phyloP scores from a whole-genome alignment of 2,329 filamentous ascomycete genomes.

The Penicillium sp. region DNA sequence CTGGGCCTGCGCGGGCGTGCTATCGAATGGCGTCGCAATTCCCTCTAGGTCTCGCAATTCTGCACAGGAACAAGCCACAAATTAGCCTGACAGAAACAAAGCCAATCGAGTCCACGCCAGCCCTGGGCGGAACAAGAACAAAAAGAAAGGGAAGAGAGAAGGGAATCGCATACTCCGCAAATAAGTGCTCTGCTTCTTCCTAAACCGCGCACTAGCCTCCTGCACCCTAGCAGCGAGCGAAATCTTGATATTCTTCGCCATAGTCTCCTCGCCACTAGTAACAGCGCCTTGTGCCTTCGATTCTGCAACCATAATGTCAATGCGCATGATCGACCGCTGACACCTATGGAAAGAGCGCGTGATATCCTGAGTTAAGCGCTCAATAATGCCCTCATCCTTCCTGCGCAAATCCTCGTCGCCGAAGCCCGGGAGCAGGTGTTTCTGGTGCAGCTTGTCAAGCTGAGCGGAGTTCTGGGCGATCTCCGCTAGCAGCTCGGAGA shows the following conservation, averaged over 20 bases:
- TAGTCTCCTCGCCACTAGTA: constrained; percentile 80
- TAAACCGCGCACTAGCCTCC: constrained; percentile 84
- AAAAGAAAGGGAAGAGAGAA: not conserved
- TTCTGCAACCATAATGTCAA: constrained; percentile 83
- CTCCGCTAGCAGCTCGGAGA: constrained; percentile 73
- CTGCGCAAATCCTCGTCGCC: constrained; percentile 89
- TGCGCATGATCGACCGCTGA: constrained; percentile 79
- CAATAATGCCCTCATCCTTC: constrained; percentile 84
- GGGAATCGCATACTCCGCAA: constrained; percentile 67
- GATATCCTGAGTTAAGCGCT: constrained; percentile 82
- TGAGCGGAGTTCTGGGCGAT: constrained; percentile 79
- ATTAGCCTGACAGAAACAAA: not conserved
- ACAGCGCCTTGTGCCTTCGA: constrained; percentile 66
- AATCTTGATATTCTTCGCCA: constrained; percentile 95
- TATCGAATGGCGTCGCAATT: constrained; percentile 51
- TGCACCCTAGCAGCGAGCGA: constrained; percentile 83
- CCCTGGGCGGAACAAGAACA: not conserved
- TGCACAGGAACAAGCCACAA: constrained; percentile 33
- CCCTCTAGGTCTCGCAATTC: constrained; percentile 72
- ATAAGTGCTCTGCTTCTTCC: constrained; percentile 97
- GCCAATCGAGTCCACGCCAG: constrained; percentile 9
- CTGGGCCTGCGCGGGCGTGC: constrained; percentile 49
- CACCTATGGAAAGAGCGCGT: constrained; percentile 86
- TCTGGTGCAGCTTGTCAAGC: constrained; percentile 90
- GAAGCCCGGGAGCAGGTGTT: constrained; percentile 93